Conservation (phyloP, 441 rosid species). For the Corymbia calophylla region DNA sequence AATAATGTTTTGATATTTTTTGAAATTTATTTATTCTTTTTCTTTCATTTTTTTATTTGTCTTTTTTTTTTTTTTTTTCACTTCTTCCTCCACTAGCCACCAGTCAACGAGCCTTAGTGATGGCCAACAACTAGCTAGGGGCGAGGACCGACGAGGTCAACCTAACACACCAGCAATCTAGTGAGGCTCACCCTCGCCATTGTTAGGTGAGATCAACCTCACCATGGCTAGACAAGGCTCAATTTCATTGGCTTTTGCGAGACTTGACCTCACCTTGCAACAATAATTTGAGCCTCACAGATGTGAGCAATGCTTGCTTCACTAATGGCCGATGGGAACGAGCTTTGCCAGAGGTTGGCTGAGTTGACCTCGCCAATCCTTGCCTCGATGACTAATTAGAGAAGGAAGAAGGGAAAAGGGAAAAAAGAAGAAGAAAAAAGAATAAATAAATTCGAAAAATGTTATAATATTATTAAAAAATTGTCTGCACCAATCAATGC, state of each 20-base stretch:
- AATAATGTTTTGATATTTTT: too few relatives aligned
- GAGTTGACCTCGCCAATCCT: rapidly evolving
- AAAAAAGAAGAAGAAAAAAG: too few relatives aligned
- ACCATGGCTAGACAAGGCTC: too few relatives aligned
- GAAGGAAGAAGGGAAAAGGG: background rate
- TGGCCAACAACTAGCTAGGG: background rate
- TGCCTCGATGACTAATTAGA: background rate
- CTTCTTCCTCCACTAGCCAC: background rate
- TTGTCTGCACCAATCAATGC: rapidly evolving
- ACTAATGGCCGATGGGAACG: rapidly evolving
- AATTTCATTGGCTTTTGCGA: too few relatives aligned
- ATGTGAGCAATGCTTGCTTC: rapidly evolving
- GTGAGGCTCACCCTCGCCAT: background rate
- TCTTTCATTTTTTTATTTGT: background rate
- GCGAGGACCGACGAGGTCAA: rapidly evolving
- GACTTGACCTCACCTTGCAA: too few relatives aligned
- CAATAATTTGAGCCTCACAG: rapidly evolving
- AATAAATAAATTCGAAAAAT: too few relatives aligned
- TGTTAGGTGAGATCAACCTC: too few relatives aligned
- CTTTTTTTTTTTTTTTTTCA: rapidly evolving
- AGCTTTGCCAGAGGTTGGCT: background rate
- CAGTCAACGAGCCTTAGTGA: rapidly evolving
- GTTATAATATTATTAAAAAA: too few relatives aligned
- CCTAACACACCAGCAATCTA: too few relatives aligned
- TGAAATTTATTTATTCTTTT: too few relatives aligned